Evolutionary conservation across 495 filamentous ascomycete genomes (phyloP).

Genomic region (Podospora pseudocomata): DNA sequence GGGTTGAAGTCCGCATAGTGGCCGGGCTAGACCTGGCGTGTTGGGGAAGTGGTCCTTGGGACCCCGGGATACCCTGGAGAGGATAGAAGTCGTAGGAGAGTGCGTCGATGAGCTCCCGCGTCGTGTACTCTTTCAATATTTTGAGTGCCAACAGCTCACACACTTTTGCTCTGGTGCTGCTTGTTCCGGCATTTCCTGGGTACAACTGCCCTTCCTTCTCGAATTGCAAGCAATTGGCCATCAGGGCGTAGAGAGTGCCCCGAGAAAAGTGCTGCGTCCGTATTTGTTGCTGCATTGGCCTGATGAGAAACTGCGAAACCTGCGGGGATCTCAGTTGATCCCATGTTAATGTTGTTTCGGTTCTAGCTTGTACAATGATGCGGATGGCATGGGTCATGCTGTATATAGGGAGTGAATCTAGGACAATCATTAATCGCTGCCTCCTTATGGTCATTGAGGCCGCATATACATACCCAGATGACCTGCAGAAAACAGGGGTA

Average conservation of each 20-base stretch:
- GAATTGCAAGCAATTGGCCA: conserved; percentile 93
- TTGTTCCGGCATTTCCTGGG: conserved; percentile 77
- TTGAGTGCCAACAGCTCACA: conserved; percentile 91
- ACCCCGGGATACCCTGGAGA: conserved; percentile 62
- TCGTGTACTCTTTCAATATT: conserved; percentile 80
- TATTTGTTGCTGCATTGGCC: conserved; percentile 83
- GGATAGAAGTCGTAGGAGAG: conserved; percentile 93
- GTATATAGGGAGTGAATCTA: conserved; percentile 71
- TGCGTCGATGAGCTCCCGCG: conserved; percentile 83
- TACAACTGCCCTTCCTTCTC: conserved; percentile 76
- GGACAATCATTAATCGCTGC: neutral
- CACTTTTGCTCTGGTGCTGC: conserved; percentile 76
- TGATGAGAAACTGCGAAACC: conserved; percentile 90
- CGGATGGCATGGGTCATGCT: conserved; percentile 85
- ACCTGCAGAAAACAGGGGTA: conserved; percentile 79
- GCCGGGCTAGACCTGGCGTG: conserved; percentile 39
- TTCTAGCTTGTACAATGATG: conserved; percentile 70
- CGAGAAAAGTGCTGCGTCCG: conserved; percentile 73
- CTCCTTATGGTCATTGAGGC: neutral
- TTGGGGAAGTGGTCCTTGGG: conserved; percentile 46
- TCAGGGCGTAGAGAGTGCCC: conserved; percentile 80
- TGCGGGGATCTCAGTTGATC: conserved; percentile 92
- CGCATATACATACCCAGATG: conserved; percentile 62
- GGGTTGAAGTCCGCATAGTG: conserved; percentile 74
- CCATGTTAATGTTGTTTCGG: conserved; percentile 92